These are phyloP conservation scores for Miscanthus sacchariflorus DNA, from an alignment of 202 grass and related monocot species.

Conservation along the genomic window DNA sequence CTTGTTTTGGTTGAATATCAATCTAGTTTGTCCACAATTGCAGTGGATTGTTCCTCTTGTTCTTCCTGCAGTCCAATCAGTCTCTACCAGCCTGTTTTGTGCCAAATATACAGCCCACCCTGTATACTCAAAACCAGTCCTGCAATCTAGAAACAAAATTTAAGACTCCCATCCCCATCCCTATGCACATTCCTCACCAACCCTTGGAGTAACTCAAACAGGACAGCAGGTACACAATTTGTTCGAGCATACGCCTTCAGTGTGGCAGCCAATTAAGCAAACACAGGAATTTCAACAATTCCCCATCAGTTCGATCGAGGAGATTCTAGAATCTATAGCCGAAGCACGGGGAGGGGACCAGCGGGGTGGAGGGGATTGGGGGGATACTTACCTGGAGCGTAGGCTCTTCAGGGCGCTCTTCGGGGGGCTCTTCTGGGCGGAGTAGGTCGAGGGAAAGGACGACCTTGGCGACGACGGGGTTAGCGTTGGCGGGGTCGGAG, in stretches of 20 bases:
- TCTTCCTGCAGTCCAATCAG: neutral
- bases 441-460: constrained; percentile 84
- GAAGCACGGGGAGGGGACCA: neutral
- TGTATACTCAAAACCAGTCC: neutral
- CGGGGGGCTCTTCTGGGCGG: constrained; percentile 54
- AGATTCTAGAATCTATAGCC: neutral
- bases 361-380: neutral
- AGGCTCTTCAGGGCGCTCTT: constrained; percentile 43
- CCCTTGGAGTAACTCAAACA: neutral
- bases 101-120: neutral
- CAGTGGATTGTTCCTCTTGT: neutral
- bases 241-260: neutral
- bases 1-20: neutral
- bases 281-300: neutral
- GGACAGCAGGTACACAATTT: neutral
- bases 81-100: neutral
- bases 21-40: neutral
- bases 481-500: constrained; percentile 43
- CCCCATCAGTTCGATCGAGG: neutral
- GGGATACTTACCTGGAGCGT: constrained; percentile 55
- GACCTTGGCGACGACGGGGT: constrained; percentile 84
- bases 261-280: constrained; percentile 15
- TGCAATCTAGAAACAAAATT: neutral
- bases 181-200: neutral
- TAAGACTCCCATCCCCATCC: neutral